These are phyloP conservation scores for Wickerhamiella dianesei DNA, from an alignment of 805 yeast species.

Conservation along the genomic window DNA sequence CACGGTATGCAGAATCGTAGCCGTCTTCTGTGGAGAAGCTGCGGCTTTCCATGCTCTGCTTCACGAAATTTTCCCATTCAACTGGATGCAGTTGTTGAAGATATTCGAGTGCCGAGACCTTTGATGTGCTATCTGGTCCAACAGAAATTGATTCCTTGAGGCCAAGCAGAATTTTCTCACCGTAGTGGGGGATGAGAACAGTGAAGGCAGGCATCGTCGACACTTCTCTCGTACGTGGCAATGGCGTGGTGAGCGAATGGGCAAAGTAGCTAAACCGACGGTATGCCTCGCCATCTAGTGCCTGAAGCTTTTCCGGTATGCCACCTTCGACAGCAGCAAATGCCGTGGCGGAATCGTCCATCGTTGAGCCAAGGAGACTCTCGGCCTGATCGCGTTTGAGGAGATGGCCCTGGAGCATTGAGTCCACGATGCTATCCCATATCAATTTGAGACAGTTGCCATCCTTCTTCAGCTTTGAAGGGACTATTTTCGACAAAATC, in stretches of 20 bases:
- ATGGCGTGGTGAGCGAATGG: slow-evolving; percentile 75
- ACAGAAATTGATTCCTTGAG: slow-evolving; percentile 53
- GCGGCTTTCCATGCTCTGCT: not conserved
- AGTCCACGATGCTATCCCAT: slow-evolving; percentile 75
- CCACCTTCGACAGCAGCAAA: slow-evolving; percentile 79
- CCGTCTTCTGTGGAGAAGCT: not conserved
- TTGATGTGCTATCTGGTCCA: slow-evolving; percentile 47
- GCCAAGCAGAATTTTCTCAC: slow-evolving; percentile 65
- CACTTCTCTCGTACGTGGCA: slow-evolving; percentile 56
- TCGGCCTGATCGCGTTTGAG: slow-evolving; percentile 61
- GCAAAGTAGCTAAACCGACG: slow-evolving; percentile 81
- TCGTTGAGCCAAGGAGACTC: slow-evolving; percentile 34
- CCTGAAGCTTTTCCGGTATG: slow-evolving; percentile 36
- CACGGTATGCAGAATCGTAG: slow-evolving; percentile 5
- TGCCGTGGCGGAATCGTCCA: slow-evolving; percentile 52
- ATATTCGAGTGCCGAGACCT: slow-evolving; percentile 65
- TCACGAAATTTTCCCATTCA: slow-evolving; percentile 73
- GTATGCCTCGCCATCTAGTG: slow-evolving; percentile 61
- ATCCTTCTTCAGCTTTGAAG: not conserved
- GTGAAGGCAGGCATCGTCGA: slow-evolving; percentile 68
- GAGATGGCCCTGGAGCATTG: slow-evolving; percentile 72
- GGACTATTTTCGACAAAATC: slow-evolving; percentile 52
- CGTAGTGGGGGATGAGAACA: slow-evolving; percentile 75
- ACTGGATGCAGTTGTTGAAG: slow-evolving; percentile 53
- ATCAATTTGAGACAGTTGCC: slow-evolving; percentile 20